Evolutionary conservation across 2,329 filamentous ascomycete genomes (phyloP).

Genomic region (Cadophora sp.): DNA sequence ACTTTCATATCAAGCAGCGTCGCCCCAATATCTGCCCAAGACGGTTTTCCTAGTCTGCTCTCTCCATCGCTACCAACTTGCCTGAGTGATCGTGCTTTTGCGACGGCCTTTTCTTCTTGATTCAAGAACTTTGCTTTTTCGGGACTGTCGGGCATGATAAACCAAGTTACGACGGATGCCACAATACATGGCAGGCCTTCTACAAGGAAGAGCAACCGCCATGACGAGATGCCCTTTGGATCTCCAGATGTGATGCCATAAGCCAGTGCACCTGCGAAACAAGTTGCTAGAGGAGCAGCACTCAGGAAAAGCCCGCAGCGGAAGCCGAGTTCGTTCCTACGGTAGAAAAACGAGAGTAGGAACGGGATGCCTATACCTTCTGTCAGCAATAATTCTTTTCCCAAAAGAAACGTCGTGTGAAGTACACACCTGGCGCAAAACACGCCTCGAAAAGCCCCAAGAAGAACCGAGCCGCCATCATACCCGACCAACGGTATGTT

Average conservation of each 20-base stretch:
- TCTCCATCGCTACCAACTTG: conserved; percentile 58
- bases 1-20: conserved; percentile 54
- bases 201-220: conserved; percentile 70
- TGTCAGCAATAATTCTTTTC: conserved; percentile 49
- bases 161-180: conserved; percentile 60
- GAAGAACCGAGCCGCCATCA: conserved; percentile 48
- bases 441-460: conserved; percentile 48
- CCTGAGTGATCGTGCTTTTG: conserved; percentile 57
- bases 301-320: conserved; percentile 74
- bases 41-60: conserved; percentile 54
- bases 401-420: not conserved
- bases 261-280: conserved; percentile 71
- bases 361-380: conserved; percentile 50
- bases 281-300: conserved; percentile 69
- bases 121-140: conserved; percentile 57
- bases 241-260: conserved; percentile 72
- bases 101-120: conserved; percentile 56
- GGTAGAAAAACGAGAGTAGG: conserved; percentile 55
- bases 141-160: conserved; percentile 59
- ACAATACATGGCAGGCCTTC: conserved; percentile 67
- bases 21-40: conserved; percentile 53
- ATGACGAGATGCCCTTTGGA: conserved; percentile 55
- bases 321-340: conserved; percentile 67
- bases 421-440: conserved; percentile 43
- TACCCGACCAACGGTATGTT: conserved; percentile 44